phyloP scores from a whole-genome alignment of 108 stramenopile species.

The Nitzschia sp. region DNA sequence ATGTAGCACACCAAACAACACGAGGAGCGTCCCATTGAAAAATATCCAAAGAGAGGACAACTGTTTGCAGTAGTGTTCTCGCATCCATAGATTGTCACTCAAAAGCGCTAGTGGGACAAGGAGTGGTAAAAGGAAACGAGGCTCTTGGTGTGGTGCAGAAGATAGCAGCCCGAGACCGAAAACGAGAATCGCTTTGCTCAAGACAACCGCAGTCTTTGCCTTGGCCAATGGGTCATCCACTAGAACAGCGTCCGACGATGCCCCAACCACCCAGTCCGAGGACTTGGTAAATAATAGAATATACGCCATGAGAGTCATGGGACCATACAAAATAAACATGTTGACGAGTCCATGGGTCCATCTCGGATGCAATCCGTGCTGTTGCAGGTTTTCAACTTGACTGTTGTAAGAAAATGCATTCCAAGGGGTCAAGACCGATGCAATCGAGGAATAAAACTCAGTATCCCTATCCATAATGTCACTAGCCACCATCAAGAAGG shows the following conservation, averaged over 20 bases:
- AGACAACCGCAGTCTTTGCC: not conserved
- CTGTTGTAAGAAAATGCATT: constrained; percentile 82
- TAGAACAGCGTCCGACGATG: not conserved
- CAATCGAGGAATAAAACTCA: constrained; percentile 35
- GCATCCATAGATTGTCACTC: constrained; percentile 25
- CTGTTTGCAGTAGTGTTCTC: not conserved
- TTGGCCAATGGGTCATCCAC: not conserved
- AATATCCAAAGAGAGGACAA: constrained; percentile 40
- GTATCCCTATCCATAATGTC: constrained; percentile 40
- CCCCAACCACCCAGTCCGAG: not conserved
- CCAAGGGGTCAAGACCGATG: constrained; percentile 48
- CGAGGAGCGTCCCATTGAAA: constrained; percentile 64
- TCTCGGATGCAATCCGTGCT: constrained; percentile 80
- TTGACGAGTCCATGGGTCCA: constrained; percentile 76
- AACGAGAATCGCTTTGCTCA: constrained; percentile 31
- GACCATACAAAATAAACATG: constrained; percentile 78
- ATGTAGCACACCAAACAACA: constrained; percentile 72
- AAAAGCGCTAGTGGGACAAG: constrained; percentile 58
- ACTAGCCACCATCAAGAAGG: constrained; percentile 7
- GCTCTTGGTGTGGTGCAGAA: constrained; percentile 83
- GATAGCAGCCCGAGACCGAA: constrained; percentile 61
- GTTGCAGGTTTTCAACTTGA: constrained; percentile 54
- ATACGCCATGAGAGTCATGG: constrained; percentile 50
- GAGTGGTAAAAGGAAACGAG: constrained; percentile 72
- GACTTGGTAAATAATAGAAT: not conserved